Base-by-base conservation (phyloP, 805 yeast species). In the Yamadazyma tumulicola region DNA sequence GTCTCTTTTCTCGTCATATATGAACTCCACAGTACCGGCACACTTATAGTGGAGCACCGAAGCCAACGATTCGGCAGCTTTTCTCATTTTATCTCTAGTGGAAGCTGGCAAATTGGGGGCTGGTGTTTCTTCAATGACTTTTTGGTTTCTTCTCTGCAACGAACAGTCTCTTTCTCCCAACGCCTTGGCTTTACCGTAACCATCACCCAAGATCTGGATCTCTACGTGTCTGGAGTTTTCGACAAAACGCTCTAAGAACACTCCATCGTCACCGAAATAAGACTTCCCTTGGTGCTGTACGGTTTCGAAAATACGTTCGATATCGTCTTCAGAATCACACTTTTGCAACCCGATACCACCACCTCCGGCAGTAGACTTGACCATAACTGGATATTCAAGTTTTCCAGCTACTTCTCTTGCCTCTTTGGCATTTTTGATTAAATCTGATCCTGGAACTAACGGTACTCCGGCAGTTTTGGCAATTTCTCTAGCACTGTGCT, bases 281-380 rank as follows among this genome's bases (percentile, higher is more conserved):
- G 95, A 76, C 54, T 79, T 73, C 45, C 97, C 98, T 63, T 88
- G 96, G 62, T 88, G 96, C 55, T 86, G 82, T 28, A 93, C 97
- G 7, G 95, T 81, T 51, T 77, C 84, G 61, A 87, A 91, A 10
- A 89, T 94, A 42, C 83, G 67, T 62, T 79, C 85, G 44, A 93
- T 79, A 41, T 93, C 97, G 13, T 59, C 78, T 47, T 76, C 85
- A 22, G 79, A 72, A 52, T 89, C 96, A 39, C 89, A 97, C 55
- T 88, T 85, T 60, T 91, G 97, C 48, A 91, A 68, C 45, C 98
- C 98, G 53, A 91, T 91, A 64, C 98, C 98, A 61, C 98, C 98
- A 54, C 98, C 98, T 57, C 98, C 98, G 17, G 97, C 97, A 42
- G 98, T 93, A 17, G 95, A 84, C 62, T 91, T 91, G 32, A 93